A percentile compares a stretch with the other conserved stretches of the same genome.
Evolutionary conservation across 2,329 filamentous ascomycete species (phyloP).

Genomic region (Sporothrix schenckii): DNA sequence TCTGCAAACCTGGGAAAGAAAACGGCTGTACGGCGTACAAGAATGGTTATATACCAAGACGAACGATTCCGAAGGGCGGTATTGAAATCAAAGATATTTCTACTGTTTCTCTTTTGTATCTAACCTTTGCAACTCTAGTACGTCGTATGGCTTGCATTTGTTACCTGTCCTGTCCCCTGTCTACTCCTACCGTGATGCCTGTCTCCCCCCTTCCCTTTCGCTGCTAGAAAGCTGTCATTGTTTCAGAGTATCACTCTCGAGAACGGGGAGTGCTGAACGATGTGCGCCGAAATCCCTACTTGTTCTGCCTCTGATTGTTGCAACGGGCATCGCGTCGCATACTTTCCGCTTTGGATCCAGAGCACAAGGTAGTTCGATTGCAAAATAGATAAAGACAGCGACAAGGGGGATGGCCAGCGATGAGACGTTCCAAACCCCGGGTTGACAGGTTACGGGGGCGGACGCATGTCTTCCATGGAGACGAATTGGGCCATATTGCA

Average conservation of each 20-base stretch:
- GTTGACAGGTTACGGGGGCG: constrained; percentile 10
- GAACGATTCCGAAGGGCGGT: no score
- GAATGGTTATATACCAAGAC: no score
- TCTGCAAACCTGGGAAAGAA: constrained; percentile 17
- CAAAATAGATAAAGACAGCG: not conserved
- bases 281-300: no score
- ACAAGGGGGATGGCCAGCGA: not conserved
- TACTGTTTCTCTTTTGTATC: no score
- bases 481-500: not conserved
- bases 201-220: not conserved
- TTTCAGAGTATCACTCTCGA: not conserved
- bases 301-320: not conserved
- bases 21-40: no score
- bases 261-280: not conserved
- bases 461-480: constrained; percentile 16
- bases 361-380: not conserved
- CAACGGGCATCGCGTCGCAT: not conserved
- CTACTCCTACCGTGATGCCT: not conserved
- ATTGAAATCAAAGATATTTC: no score
- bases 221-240: no score
- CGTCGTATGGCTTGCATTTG: no score
- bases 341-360: not conserved
- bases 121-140: no score
- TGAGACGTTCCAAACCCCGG: constrained; percentile 31
- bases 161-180: not conserved